phyloP scores from a whole-genome alignment of 257 asterid genomes.

The Galeopsis tetrahit region DNA sequence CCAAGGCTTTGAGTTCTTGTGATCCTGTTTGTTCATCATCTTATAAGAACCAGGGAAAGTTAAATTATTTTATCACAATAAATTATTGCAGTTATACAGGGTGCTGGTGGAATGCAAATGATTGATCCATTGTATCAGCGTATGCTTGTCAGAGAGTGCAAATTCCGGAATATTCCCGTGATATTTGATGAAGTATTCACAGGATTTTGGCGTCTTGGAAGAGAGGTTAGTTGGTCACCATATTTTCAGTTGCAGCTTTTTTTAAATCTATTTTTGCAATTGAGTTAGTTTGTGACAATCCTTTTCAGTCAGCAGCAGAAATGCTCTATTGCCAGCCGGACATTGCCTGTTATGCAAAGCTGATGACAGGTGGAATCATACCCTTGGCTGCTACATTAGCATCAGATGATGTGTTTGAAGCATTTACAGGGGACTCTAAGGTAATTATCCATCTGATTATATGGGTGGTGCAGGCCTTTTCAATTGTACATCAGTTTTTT shows the following conservation, averaged over 20 bases:
- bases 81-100: slow-evolving; percentile 79
- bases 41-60: slow-evolving; percentile 10
- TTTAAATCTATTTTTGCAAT: slow-evolving; percentile 15
- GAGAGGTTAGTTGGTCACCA: slow-evolving; percentile 62
- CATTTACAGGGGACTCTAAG: slow-evolving; percentile 94
- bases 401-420: slow-evolving; percentile 72
- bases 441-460: slow-evolving; percentile 41
- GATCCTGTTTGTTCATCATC: slow-evolving; percentile 13
- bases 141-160: slow-evolving; percentile 84
- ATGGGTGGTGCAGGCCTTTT: not conserved
- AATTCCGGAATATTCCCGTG: slow-evolving; percentile 72
- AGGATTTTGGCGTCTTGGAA: slow-evolving; percentile 98
- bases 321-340: slow-evolving; percentile 85
- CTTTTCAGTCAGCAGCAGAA: slow-evolving; percentile 86
- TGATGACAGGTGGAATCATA: slow-evolving; percentile 95
- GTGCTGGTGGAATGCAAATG: slow-evolving; percentile 96
- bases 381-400: slow-evolving; percentile 96
- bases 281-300: slow-evolving; percentile 26
- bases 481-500: not conserved
- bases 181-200: slow-evolving; percentile 97
- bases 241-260: slow-evolving; percentile 3
- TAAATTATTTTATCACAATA: slow-evolving; percentile 28
- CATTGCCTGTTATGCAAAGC: slow-evolving; percentile 92
- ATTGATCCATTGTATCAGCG: slow-evolving; percentile 95
- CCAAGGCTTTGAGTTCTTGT: slow-evolving; percentile 24